Evolutionary conservation across 768 basidiomycete genomes (phyloP).

Genomic region (Termitomyces eurrhizus): DNA sequence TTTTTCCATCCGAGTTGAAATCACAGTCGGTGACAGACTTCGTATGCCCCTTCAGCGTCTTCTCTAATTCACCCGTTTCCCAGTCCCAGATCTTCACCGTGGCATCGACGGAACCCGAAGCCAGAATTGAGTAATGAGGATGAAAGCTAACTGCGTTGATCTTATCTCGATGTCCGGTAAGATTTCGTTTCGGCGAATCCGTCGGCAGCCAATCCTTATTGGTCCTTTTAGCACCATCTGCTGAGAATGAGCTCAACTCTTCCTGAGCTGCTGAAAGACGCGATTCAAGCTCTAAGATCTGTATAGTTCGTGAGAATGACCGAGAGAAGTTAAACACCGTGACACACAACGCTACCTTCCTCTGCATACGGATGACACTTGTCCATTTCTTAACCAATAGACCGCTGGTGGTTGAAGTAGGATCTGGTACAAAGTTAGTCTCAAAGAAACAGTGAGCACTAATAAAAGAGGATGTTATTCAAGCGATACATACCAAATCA

Average conservation of each 20-base stretch:
- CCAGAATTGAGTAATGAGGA: slow-evolving; percentile 63
- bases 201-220: slow-evolving; percentile 50
- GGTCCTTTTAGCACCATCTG: slow-evolving; percentile 8
- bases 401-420: slow-evolving; percentile 30
- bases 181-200: slow-evolving; percentile 38
- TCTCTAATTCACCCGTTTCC: slow-evolving; percentile 73
- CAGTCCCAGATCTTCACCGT: slow-evolving; percentile 78
- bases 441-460: slow-evolving; percentile 6
- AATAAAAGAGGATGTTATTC: neutral
- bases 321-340: neutral
- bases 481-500: slow-evolving; percentile 12
- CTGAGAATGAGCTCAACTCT: slow-evolving; percentile 7
- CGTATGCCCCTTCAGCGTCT: slow-evolving; percentile 73
- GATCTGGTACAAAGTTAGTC: slow-evolving; percentile 26
- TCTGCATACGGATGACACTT: slow-evolving; percentile 75
- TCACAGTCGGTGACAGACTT: slow-evolving; percentile 67
- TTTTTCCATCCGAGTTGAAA: slow-evolving; percentile 61
- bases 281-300: slow-evolving; percentile 63
- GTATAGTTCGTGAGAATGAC: neutral
- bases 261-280: slow-evolving; percentile 47
- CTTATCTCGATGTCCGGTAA: slow-evolving; percentile 51
- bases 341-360: slow-evolving; percentile 48
- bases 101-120: slow-evolving; percentile 63
- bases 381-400: slow-evolving; percentile 84
- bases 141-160: slow-evolving; percentile 65